These are phyloP conservation scores for Rhodotorula sp. DNA, from an alignment of 1,284 basidiomycete species.

Conservation along the genomic window DNA sequence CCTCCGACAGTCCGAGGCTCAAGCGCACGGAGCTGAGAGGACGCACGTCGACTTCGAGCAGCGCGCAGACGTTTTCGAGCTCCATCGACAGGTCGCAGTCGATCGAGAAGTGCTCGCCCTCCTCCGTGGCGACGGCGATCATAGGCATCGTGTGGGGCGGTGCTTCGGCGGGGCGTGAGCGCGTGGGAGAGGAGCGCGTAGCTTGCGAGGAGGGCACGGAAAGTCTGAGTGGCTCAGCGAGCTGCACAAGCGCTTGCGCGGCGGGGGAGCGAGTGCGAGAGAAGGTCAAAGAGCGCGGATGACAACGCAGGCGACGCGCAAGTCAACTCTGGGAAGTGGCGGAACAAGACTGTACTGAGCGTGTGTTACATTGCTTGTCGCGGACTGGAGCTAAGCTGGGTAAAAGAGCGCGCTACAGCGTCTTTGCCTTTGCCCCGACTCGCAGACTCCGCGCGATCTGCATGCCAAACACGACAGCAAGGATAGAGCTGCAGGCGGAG, in stretches of 20 bases:
- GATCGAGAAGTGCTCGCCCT: slow-evolving; percentile 67
- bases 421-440: slow-evolving; percentile 28
- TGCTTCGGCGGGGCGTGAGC: not conserved
- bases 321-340: too few species aligned
- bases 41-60: slow-evolving; percentile 81
- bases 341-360: not conserved
- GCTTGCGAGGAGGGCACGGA: not conserved
- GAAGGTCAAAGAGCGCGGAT: not conserved
- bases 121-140: slow-evolving; percentile 75
- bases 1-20: not conserved
- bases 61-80: slow-evolving; percentile 81
- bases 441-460: slow-evolving; percentile 30
- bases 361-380: fast-evolving
- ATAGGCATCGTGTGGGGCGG: slow-evolving; percentile 59
- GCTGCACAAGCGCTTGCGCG: not conserved
- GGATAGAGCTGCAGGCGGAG: slow-evolving; percentile 2
- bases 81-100: slow-evolving; percentile 87
- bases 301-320: not conserved
- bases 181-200: not conserved
- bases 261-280: not conserved
- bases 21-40: not conserved
- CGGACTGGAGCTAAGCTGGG: not conserved
- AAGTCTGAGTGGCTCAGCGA: not conserved
- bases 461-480: slow-evolving; percentile 23
- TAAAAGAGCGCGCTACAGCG: not conserved